These are phyloP conservation scores for Helichrysum umbraculigerum DNA, from an alignment of 129 eudicot species.

Conservation along the genomic window DNA sequence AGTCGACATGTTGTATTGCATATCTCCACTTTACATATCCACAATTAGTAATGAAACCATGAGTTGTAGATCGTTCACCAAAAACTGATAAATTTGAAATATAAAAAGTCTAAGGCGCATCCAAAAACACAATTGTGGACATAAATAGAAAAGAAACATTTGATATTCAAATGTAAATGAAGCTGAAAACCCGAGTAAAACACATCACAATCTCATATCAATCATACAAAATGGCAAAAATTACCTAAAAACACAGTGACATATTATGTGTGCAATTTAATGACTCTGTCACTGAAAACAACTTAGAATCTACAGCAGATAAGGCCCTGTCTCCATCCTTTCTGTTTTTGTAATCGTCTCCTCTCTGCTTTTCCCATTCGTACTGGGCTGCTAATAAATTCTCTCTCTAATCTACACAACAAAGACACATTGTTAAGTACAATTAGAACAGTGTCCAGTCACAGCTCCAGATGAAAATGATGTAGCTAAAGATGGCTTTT, in stretches of 20 bases:
- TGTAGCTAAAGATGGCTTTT: neutral
- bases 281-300: neutral
- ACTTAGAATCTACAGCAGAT: conserved; percentile 82
- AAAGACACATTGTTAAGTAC: neutral
- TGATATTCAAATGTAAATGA: conserved; percentile 4
- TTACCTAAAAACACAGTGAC: neutral
- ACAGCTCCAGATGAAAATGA: neutral
- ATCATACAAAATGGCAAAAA: neutral
- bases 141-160: neutral
- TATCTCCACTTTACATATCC: conserved; percentile 1
- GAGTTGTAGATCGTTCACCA: neutral
- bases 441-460: neutral
- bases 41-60: neutral
- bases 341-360: conserved; percentile 47
- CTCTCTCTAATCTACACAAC: conserved; percentile 59
- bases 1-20: neutral
- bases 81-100: conserved; percentile 7
- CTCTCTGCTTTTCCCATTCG: conserved; percentile 71
- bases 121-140: neutral
- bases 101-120: neutral
- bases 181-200: conserved; percentile 3
- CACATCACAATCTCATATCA: neutral
- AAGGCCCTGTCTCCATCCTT: conserved; percentile 64
- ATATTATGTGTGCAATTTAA: neutral
- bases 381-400: conserved; percentile 82